These are phyloP conservation scores for Mycosphaerella sp. DNA, from an alignment of 2,329 filamentous ascomycete genomes.

Conservation along the genomic window DNA sequence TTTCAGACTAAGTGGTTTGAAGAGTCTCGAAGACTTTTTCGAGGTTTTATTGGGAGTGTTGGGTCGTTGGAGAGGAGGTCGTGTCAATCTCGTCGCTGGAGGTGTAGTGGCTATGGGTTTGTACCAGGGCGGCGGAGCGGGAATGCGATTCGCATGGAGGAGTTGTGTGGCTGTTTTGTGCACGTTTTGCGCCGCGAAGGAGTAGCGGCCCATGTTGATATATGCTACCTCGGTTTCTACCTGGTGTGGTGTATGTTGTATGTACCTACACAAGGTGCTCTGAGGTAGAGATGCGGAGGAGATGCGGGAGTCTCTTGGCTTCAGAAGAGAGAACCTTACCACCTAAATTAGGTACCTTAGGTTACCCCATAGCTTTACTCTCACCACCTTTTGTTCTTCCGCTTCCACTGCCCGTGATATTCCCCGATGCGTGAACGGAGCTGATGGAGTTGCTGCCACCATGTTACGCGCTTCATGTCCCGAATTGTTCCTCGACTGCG, in stretches of 20 bases:
- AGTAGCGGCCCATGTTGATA: constrained; percentile 46
- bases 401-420: too few species aligned
- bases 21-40: constrained; percentile 69
- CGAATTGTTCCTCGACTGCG: constrained; percentile 51
- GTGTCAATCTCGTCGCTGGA: constrained; percentile 54
- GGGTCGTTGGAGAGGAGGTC: constrained; percentile 46
- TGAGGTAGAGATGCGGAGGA: too few species aligned
- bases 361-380: too few species aligned
- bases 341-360: too few species aligned
- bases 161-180: constrained; percentile 48
- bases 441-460: constrained; percentile 22
- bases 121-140: constrained; percentile 51
- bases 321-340: too few species aligned
- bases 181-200: constrained; percentile 48
- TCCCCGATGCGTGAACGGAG: constrained; percentile 19
- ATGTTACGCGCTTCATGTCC: constrained; percentile 62
- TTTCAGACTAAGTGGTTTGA: constrained; percentile 67
- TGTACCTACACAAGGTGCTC: too few species aligned
- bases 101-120: constrained; percentile 52
- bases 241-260: too few species aligned
- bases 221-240: too few species aligned
- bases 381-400: too few species aligned
- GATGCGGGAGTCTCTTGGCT: too few species aligned
- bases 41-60: constrained; percentile 41
- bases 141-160: constrained; percentile 40